Conservation (phyloP, 768 basidiomycete genomes). For the Tulasnella sp. region DNA sequence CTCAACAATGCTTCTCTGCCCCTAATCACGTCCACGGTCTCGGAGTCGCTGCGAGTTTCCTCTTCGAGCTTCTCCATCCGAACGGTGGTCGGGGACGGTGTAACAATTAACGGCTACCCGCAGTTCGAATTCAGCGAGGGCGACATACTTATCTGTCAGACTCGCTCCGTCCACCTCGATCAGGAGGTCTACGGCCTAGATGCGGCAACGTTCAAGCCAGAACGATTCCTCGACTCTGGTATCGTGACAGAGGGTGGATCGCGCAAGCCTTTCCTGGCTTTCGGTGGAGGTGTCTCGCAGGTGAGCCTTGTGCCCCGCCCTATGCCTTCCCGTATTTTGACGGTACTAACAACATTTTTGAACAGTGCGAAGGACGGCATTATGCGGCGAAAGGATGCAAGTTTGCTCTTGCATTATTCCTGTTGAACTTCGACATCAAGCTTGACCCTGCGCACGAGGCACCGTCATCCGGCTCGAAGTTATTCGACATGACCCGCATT, state of each 20-base stretch:
- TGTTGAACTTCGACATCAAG: neutral
- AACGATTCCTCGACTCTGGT: neutral
- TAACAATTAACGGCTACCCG: neutral
- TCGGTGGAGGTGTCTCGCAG: neutral
- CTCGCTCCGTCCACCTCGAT: constrained; percentile 23
- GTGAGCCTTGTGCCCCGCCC: neutral
- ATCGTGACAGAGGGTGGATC: neutral
- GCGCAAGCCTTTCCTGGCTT: neutral
- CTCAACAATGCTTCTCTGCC: too few relatives aligned
- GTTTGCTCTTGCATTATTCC: neutral
- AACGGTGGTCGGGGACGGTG: neutral
- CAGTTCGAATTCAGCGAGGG: neutral
- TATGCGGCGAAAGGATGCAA: neutral
- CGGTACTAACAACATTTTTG: neutral
- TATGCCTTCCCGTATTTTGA: neutral
- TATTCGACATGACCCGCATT: neutral
- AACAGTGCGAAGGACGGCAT: neutral
- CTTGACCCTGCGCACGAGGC: neutral
- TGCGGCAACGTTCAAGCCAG: neutral
- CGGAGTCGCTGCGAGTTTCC: too few relatives aligned
- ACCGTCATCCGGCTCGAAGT: neutral
- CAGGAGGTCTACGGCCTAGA: neutral
- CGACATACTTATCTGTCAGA: constrained; percentile 18
- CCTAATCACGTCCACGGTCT: too few relatives aligned
- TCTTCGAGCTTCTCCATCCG: neutral